Conservation (phyloP, 345 rosid species). For the Gossypium raimondii region DNA sequence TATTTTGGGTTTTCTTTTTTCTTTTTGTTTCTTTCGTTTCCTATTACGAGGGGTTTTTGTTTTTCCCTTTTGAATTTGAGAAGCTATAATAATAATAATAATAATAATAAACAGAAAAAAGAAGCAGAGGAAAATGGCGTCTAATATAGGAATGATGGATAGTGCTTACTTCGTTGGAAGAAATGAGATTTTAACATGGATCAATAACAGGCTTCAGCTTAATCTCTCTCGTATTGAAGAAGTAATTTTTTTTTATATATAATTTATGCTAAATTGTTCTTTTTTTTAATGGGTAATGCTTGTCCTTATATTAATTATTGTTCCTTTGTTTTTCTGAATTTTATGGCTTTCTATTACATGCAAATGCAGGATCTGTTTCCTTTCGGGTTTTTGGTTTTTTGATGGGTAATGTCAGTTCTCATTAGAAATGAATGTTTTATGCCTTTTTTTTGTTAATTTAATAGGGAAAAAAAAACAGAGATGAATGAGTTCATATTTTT, state of each 20-base stretch:
- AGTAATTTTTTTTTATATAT: conserved; percentile 27
- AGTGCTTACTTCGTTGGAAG: conserved; percentile 97
- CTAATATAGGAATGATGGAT: conserved; percentile 95
- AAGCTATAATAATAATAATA: background rate
- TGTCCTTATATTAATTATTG: background rate
- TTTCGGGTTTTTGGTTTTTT: background rate
- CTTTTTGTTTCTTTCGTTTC: background rate
- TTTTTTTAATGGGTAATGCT: background rate
- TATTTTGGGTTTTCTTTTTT: background rate
- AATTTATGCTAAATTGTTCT: background rate
- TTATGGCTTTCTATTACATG: background rate
- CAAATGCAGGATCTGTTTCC: background rate
- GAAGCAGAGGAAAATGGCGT: conserved; percentile 47
- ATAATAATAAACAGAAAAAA: background rate
- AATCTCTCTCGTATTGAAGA: conserved; percentile 90
- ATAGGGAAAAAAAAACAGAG: background rate
- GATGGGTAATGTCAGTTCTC: background rate
- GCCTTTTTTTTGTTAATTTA: background rate
- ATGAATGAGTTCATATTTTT: background rate
- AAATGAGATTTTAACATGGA: conserved; percentile 89
- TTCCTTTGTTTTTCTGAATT: background rate
- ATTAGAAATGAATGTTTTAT: background rate
- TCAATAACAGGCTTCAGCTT: conserved; percentile 84
- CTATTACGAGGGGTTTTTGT: background rate
- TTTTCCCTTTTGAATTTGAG: background rate